These are phyloP conservation scores for Talaromyces sp. DNA, from an alignment of 2,329 filamentous ascomycete genomes.

Conservation along the genomic window DNA sequence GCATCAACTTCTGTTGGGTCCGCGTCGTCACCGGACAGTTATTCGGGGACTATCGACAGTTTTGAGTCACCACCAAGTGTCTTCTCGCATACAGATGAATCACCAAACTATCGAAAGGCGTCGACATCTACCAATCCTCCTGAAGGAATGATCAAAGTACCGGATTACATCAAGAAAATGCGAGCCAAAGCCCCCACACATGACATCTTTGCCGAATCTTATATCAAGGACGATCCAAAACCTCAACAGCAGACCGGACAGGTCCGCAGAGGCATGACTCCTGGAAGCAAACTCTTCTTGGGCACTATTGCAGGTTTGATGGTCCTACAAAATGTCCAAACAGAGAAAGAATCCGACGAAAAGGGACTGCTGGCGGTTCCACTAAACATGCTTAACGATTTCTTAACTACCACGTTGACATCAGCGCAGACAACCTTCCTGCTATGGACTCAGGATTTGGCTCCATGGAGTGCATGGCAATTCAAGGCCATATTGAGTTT, in stretches of 20 bases:
- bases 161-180: constrained; percentile 45
- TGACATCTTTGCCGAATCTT: constrained; percentile 41
- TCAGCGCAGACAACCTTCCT: constrained; percentile 26
- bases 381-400: constrained; percentile 53
- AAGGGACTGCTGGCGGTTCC: constrained; percentile 68
- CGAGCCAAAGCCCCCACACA: constrained; percentile 36
- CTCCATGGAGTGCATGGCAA: constrained; percentile 39
- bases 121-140: constrained; percentile 36
- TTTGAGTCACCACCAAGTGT: constrained; percentile 41
- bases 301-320: constrained; percentile 89
- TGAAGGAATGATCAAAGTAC: constrained; percentile 46
- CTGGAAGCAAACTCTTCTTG: constrained; percentile 78
- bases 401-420: constrained; percentile 27
- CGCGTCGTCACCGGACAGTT: constrained; percentile 43
- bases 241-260: constrained; percentile 36
- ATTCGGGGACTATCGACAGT: constrained; percentile 37
- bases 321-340: constrained; percentile 79
- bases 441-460: constrained; percentile 23
- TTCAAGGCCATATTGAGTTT: constrained; percentile 43
- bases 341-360: constrained; percentile 61
- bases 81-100: constrained; percentile 40
- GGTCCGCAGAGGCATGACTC: constrained; percentile 49
- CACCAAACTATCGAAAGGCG: constrained; percentile 33
- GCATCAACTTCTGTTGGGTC: constrained; percentile 36
- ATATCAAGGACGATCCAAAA: constrained; percentile 34